Base-by-base conservation (phyloP, 495 filamentous ascomycete species). In the Talaromyces thailandensis region DNA sequence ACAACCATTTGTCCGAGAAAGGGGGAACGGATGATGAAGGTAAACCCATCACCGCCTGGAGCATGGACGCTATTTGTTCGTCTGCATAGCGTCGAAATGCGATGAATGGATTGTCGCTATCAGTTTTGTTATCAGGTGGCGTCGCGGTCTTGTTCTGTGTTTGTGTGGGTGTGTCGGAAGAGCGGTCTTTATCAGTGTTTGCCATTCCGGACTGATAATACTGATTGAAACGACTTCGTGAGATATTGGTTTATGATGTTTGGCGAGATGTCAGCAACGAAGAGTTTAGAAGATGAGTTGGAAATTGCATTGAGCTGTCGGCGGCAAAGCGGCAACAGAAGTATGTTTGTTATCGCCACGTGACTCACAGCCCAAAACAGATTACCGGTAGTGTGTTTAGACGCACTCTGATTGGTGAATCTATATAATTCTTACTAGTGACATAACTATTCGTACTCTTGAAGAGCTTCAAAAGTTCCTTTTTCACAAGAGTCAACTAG, bases 71-170 rank as follows among this genome's bases (percentile, higher is more conserved):
- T 59, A 86, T 76, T 61, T 84, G 83, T 58, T 79, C 75, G 66
- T 87, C 84, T 59, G 83, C 80, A 66, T 79, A 85, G 62, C 79
- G 81, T 60, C 83, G 82, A 69, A 86, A 85, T 31, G 79, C 72
- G 55, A 85, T 73, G 67, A 87, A 86, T 12, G 84, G 82, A 63
- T 85, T 87, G 60, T 76, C 71, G 48, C 69, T 65, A 24, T 78
- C 71, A 37, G 25, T 7, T 24, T 37, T 29, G 43, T 51, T 25
- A 48, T 28, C 43, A 9, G 59, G 43, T 48, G 45, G 59, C 43
- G 59, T 43, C 18, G 18, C 9, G 28, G 28, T 28, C 59, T 31
- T 61, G 26, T 51, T 32, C 2, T 28, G 43, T 16, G 37, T 21
- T 11, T 61, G 14, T 1, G 43, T 28, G 6, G 23, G 4, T 31